Evolutionary conservation across 2,329 filamentous ascomycete genomes (phyloP), one percentile per base, ranked within the genome.

Genomic region (Didymella keratinophila): DNA sequence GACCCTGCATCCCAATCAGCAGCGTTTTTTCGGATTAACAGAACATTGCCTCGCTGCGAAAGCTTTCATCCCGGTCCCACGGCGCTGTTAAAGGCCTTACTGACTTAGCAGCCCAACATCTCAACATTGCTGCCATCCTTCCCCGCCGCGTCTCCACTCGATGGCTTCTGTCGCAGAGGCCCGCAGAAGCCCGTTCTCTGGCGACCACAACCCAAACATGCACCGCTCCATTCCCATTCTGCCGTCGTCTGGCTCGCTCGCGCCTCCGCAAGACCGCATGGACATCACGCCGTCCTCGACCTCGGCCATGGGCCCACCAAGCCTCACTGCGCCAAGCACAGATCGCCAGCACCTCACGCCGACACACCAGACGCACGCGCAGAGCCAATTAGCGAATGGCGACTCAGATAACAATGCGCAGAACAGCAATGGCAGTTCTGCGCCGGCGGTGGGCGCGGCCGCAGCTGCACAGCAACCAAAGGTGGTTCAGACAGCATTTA

Each of bases 401-500:
- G 74, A 76, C 25, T 45, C 66, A 16, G 73, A 74, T 3, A 63
- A 64, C 58, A 68, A 59, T 18, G 63, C 80, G 37, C 66, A 69
- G 36, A 68, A 53, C 20, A 72, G 82, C 55, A 59, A 64, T 64
- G 79, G 70, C 78, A 71, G 76, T 78, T 52, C 79, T 63, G 75
- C 76, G 50, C 76, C 77, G 21, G 79, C 80, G 2, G 77, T 83
- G 1, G 82, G 82, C 36, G 88, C 89, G 20, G 87, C 88, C 1
- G 87, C 90, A 5, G 89, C 89, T 46, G 89, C 93, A 51, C 92
- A 96, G 74, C 93, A 97, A 75, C 93, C 95, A 59, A 99, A 99
- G 80, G 94, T 97, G 43, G 93, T 98, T 16, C 95, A 99, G 80
- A 98, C 95, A 11, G 95, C 95, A 21, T 99, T 99, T 73, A 98